phyloP scores from a whole-genome alignment of 2,329 filamentous ascomycete species.

The Fusarium incarnatum region DNA sequence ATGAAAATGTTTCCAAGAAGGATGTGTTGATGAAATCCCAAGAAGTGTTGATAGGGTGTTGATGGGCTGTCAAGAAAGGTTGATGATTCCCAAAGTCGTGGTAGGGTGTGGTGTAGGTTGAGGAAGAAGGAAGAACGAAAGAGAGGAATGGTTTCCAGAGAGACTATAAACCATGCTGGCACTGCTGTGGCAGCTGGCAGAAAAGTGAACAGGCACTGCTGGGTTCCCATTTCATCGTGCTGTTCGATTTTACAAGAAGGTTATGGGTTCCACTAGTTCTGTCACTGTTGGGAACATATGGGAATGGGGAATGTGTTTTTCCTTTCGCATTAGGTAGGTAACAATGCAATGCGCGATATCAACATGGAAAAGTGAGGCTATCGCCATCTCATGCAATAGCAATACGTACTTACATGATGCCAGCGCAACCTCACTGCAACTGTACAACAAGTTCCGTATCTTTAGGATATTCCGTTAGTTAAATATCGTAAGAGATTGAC shows the following conservation, averaged over 20 bases:
- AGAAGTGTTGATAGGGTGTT: not conserved
- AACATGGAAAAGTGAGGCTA: not conserved
- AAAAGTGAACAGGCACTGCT: not conserved
- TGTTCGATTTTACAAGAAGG: not conserved
- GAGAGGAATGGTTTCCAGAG: rapidly evolving
- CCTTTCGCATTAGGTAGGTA: not conserved
- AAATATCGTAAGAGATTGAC: not conserved
- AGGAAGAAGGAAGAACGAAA: not conserved
- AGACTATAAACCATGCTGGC: not conserved
- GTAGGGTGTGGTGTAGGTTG: not conserved
- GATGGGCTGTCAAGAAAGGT: not conserved
- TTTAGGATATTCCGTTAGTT: not conserved
- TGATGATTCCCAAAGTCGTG: not conserved
- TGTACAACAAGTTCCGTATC: not conserved
- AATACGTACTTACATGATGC: not conserved
- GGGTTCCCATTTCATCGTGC: not conserved
- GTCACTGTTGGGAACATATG: not conserved
- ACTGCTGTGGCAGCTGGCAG: not conserved
- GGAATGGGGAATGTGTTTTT: not conserved
- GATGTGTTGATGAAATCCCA: not conserved
- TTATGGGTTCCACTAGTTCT: not conserved
- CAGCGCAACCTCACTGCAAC: not conserved
- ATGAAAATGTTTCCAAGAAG: not conserved
- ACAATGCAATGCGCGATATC: not conserved
- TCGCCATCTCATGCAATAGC: not conserved